phyloP scores from a whole-genome alignment of 192 early-diverging fungal genomes.

The Pilaira anomala region DNA sequence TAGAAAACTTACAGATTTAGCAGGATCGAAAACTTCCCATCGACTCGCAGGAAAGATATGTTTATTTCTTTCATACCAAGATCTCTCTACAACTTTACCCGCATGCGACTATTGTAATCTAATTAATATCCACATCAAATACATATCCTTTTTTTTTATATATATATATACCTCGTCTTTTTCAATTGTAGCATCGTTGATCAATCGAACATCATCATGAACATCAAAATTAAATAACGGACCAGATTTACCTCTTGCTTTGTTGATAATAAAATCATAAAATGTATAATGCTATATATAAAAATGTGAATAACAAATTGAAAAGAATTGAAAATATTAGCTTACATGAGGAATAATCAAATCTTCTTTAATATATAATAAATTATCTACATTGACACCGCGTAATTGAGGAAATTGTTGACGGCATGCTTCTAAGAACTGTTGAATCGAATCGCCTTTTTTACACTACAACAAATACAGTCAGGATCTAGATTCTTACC shows the following conservation, averaged over 20 bases:
- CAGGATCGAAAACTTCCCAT: constrained; percentile 90
- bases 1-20: constrained; percentile 53
- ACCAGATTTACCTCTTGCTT: constrained; percentile 93
- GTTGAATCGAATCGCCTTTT: constrained; percentile 84
- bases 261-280: constrained; percentile 96
- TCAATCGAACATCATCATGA: constrained; percentile 86
- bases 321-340: background rate
- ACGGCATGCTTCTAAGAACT: constrained; percentile 82
- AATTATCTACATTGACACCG: constrained; percentile 73
- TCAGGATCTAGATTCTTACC: background rate
- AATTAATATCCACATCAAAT: background rate
- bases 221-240: constrained; percentile 94
- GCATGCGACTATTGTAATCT: constrained; percentile 95
- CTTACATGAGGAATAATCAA: constrained; percentile 90
- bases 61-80: constrained; percentile 92
- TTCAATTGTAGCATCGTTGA: constrained; percentile 78
- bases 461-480: constrained; percentile 47
- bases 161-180: constrained; percentile 71
- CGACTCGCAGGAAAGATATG: constrained; percentile 93
- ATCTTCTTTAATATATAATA: constrained; percentile 95
- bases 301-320: too few relatives aligned
- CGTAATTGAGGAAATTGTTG: constrained; percentile 82
- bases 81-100: constrained; percentile 87
- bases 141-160: background rate
- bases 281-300: constrained; percentile 66